Conservation (phyloP, 148 eudicot genomes). For the Limonium bicolor region DNA sequence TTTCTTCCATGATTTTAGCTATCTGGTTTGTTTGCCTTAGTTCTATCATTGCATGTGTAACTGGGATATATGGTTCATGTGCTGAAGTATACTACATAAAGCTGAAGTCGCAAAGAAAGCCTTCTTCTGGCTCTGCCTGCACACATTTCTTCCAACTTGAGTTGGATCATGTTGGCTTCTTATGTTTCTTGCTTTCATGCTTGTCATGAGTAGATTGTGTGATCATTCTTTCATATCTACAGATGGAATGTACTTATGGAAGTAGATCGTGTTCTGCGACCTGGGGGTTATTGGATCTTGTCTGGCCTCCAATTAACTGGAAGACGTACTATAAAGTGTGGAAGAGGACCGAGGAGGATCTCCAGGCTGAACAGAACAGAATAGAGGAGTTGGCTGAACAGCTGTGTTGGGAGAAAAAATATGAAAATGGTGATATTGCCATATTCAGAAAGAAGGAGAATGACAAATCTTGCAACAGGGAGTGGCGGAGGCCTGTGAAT, state of each 20-base stretch:
- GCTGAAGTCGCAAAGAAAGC: too few relatives aligned
- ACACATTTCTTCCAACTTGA: too few relatives aligned
- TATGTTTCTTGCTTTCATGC: too few relatives aligned
- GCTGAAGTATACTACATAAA: too few relatives aligned
- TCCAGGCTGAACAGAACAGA: conserved; percentile 38
- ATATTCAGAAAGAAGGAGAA: conserved; percentile 48
- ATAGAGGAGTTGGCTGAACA: conserved; percentile 52
- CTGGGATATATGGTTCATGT: too few relatives aligned
- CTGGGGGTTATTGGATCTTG: conserved; percentile 73
- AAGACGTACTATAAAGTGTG: conserved; percentile 48
- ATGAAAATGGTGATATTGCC: conserved; percentile 70
- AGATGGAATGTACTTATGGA: conserved; percentile 66
- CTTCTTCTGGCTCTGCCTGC: too few relatives aligned
- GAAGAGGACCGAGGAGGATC: conserved; percentile 55
- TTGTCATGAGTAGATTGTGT: too few relatives aligned
- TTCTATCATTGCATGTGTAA: too few relatives aligned
- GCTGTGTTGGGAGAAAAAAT: conserved; percentile 85
- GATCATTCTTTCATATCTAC: too few relatives aligned
- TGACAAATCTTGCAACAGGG: conserved; percentile 32
- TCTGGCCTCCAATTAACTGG: conserved; percentile 86
- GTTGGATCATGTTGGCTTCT: too few relatives aligned
- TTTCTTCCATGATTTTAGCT: too few relatives aligned
- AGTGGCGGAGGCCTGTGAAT: conserved; percentile 26
- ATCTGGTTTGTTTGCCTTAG: too few relatives aligned
- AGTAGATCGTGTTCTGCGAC: conserved; percentile 74